Evolutionary conservation across 2,329 filamentous ascomycete species (phyloP).

Genomic region (Neurospora crassa): DNA sequence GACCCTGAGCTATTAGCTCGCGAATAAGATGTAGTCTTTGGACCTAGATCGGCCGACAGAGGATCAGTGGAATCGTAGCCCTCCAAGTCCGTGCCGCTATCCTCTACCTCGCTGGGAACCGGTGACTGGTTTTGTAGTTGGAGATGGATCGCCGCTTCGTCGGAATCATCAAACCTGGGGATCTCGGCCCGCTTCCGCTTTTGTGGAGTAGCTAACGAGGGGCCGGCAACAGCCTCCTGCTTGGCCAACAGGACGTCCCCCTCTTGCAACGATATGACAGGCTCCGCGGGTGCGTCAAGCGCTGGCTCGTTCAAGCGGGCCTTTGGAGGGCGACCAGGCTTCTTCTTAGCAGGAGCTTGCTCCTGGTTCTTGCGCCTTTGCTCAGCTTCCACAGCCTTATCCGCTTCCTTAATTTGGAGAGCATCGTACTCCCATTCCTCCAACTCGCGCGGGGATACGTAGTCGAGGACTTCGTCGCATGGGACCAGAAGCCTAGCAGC

Average conservation of each 20-base stretch:
- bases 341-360: slow-evolving; percentile 2
- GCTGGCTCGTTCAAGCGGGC: neutral
- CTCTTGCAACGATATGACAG: slow-evolving; percentile 12
- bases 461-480: slow-evolving; percentile 41
- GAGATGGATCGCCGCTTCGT: slow-evolving; percentile 22
- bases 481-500: slow-evolving; percentile 36
- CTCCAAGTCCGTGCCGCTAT: slow-evolving; percentile 2
- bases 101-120: neutral
- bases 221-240: slow-evolving; percentile 19
- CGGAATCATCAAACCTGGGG: slow-evolving; percentile 13
- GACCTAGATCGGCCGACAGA: neutral
- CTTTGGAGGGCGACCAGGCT: slow-evolving; percentile 3
- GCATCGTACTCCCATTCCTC: slow-evolving; percentile 47
- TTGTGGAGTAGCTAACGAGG: slow-evolving; percentile 30
- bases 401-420: slow-evolving; percentile 33
- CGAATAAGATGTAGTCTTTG: slow-evolving; percentile 1
- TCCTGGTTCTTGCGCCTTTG: neutral
- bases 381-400: slow-evolving; percentile 15
- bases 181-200: slow-evolving; percentile 23
- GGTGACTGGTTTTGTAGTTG: slow-evolving; percentile 18
- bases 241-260: slow-evolving; percentile 21
- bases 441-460: slow-evolving; percentile 45
- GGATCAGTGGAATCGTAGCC: slow-evolving; percentile 8
- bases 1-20: slow-evolving; percentile 10
- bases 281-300: slow-evolving; percentile 3